phyloP scores from a whole-genome alignment of 768 basidiomycete species.

The Trametes cubensis region DNA sequence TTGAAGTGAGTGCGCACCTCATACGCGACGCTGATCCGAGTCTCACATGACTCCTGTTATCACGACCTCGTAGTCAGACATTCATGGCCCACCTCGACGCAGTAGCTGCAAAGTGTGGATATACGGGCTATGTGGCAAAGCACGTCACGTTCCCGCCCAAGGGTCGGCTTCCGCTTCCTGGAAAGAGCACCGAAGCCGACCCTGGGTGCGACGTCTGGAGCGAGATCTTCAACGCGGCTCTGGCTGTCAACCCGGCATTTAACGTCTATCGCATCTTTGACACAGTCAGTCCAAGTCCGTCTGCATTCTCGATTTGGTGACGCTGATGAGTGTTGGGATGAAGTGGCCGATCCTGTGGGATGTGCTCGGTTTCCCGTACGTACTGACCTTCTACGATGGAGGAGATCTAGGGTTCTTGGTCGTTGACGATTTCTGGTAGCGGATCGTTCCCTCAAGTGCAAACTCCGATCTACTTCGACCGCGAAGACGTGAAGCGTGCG shows the following conservation, averaged over 20 bases:
- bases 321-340: not conserved
- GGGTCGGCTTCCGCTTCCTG: constrained; percentile 64
- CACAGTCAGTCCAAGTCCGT: constrained; percentile 43
- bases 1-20: constrained; percentile 57
- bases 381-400: not conserved
- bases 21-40: not conserved
- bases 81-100: constrained; percentile 63
- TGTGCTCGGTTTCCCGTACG: constrained; percentile 77
- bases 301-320: not conserved
- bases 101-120: constrained; percentile 56
- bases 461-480: constrained; percentile 71
- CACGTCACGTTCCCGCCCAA: constrained; percentile 69
- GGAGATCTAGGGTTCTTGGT: not conserved
- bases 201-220: constrained; percentile 71
- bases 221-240: constrained; percentile 61
- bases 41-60: not conserved
- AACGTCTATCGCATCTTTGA: constrained; percentile 82
- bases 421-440: not conserved
- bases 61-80: constrained; percentile 48
- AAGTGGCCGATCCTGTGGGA: constrained; percentile 73
- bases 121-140: constrained; percentile 60
- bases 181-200: constrained; percentile 47
- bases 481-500: constrained; percentile 64
- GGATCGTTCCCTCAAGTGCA: constrained; percentile 47
- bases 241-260: constrained; percentile 73